These are phyloP conservation scores for Canavalia gladiata DNA, from an alignment of 306 rosid genomes.

Conservation along the genomic window DNA sequence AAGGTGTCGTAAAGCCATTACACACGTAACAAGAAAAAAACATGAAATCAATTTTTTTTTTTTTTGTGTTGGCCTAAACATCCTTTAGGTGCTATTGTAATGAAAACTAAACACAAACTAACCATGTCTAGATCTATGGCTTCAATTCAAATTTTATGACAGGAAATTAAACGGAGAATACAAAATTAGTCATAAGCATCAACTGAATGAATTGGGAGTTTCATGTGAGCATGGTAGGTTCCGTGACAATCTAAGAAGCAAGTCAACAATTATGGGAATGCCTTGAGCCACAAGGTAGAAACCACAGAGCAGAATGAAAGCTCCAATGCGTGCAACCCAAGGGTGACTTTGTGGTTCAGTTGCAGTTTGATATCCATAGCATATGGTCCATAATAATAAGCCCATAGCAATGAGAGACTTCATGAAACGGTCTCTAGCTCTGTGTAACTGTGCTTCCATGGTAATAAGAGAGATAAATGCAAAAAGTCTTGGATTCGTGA, in stretches of 20 bases:
- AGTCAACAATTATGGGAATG: constrained; percentile 51
- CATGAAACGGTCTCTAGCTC: neutral
- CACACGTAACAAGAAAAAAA: too few relatives aligned
- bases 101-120: too few relatives aligned
- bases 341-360: constrained; percentile 28
- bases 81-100: too few relatives aligned
- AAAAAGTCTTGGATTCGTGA: neutral
- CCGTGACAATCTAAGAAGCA: constrained; percentile 46
- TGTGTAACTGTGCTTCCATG: constrained; percentile 43
- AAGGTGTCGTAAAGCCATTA: too few relatives aligned
- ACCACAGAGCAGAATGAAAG: constrained; percentile 53
- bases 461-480: neutral
- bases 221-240: too few relatives aligned
- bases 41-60: too few relatives aligned
- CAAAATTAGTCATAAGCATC: too few relatives aligned
- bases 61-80: too few relatives aligned
- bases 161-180: too few relatives aligned
- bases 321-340: constrained; percentile 51
- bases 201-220: too few relatives aligned
- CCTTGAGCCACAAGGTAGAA: constrained; percentile 52
- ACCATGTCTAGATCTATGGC: too few relatives aligned
- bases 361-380: constrained; percentile 44
- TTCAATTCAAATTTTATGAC: too few relatives aligned
- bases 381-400: constrained; percentile 48
- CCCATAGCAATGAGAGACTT: constrained; percentile 40